These are phyloP conservation scores for Hypoxylon rickii DNA, from an alignment of 495 filamentous ascomycete genomes.

Conservation along the genomic window DNA sequence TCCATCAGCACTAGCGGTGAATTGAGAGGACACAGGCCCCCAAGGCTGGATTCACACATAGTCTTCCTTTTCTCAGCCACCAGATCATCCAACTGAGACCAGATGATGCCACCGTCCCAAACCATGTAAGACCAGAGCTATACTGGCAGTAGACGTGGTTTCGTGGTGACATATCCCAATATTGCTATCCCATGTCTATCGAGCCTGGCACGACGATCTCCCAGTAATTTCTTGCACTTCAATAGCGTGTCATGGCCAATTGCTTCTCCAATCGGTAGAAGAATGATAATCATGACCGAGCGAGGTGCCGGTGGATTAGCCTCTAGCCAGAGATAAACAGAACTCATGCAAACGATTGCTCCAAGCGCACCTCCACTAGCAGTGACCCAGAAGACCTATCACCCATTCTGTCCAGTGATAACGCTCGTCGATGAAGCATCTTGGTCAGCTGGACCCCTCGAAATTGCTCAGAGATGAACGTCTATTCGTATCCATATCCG, in stretches of 20 bases:
- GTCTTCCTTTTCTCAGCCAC: too few species aligned
- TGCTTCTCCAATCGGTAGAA: background rate
- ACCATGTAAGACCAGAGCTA: background rate
- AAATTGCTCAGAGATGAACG: slow-evolving; percentile 1
- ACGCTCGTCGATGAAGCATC: background rate
- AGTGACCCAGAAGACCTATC: background rate
- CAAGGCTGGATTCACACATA: background rate
- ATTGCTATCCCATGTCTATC: background rate
- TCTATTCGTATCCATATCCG: background rate
- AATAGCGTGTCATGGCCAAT: background rate
- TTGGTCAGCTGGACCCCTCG: slow-evolving; percentile 2
- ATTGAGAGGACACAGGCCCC: background rate
- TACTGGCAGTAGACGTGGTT: background rate
- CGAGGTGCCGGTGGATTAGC: background rate
- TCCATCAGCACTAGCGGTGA: background rate
- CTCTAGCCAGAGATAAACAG: too few species aligned
- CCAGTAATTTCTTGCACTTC: background rate
- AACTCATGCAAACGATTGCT: too few species aligned
- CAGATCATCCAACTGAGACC: too few species aligned
- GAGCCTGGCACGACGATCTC: background rate
- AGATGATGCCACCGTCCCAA: background rate
- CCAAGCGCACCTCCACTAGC: background rate
- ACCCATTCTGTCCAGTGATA: slow-evolving; percentile 2
- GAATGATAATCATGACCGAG: background rate
- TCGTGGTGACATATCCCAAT: background rate